Evolutionary conservation across 495 filamentous ascomycete species (phyloP).

Genomic region (Bacidia gigantensis): DNA sequence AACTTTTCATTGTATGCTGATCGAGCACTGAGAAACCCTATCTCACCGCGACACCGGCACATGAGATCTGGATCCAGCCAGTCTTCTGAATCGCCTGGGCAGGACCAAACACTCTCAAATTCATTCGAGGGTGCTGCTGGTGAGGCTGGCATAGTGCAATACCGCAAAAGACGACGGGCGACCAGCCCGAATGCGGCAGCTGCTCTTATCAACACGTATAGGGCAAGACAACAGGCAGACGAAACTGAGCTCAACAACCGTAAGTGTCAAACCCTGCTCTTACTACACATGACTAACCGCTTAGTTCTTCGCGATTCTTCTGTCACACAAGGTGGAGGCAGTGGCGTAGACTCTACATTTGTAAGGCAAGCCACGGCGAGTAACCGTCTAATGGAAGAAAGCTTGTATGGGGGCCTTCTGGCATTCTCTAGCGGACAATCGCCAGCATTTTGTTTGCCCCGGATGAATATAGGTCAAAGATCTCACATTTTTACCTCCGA

Average conservation of each 20-base stretch:
- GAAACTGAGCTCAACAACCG: background rate
- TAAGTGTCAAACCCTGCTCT: no score
- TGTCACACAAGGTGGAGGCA: no score
- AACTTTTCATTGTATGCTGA: no score
- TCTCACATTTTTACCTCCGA: slow-evolving; percentile 8
- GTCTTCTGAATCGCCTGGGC: background rate
- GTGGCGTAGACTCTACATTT: no score
- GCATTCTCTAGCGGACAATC: background rate
- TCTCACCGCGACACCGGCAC: background rate
- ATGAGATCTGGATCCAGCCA: background rate
- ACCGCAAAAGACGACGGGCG: background rate
- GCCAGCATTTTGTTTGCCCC: background rate
- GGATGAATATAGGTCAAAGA: background rate
- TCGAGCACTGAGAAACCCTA: background rate
- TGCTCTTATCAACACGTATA: background rate
- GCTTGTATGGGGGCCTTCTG: background rate
- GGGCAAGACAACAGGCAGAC: background rate
- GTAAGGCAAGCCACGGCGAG: no score
- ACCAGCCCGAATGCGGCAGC: background rate
- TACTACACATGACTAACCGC: no score
- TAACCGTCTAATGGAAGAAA: no score
- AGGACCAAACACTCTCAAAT: background rate
- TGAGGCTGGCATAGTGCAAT: background rate
- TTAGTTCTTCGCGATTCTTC: no score
- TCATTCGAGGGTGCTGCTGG: background rate